These are phyloP conservation scores for Starmerella sp. DNA, from an alignment of 805 yeast genomes.

Conservation along the genomic window DNA sequence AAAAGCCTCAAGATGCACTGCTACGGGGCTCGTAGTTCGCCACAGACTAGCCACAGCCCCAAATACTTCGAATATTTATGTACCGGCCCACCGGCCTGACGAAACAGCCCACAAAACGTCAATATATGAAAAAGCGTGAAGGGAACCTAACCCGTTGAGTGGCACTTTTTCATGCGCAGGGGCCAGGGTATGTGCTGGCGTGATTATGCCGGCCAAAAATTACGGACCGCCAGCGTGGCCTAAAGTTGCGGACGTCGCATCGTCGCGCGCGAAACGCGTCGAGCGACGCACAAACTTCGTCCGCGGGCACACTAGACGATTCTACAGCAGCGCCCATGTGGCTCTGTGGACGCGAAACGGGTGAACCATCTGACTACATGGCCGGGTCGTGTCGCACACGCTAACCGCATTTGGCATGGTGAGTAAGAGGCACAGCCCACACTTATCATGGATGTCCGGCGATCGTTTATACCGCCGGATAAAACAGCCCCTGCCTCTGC, in stretches of 20 bases:
- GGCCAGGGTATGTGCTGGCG: not conserved
- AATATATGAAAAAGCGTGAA: not conserved
- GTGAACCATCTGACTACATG: not conserved
- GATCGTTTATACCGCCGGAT: not conserved
- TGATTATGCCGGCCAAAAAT: not conserved
- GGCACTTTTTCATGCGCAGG: not conserved
- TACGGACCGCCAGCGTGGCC: not conserved
- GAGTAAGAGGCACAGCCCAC: not conserved
- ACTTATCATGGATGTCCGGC: not conserved
- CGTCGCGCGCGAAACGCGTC: too few species aligned
- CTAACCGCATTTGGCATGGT: not conserved
- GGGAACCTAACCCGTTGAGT: not conserved
- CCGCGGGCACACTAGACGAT: too few species aligned
- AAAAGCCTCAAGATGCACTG: too few species aligned
- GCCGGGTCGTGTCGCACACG: not conserved
- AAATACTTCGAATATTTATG: too few species aligned
- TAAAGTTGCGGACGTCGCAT: too few species aligned
- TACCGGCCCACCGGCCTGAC: too few species aligned
- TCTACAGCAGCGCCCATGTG: too few species aligned
- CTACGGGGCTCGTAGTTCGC: too few species aligned
- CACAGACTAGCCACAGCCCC: too few species aligned
- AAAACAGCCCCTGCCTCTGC: not conserved
- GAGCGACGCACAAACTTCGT: too few species aligned
- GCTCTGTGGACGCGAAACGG: too few species aligned
- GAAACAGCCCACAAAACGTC: too few species aligned